Evolutionary conservation across 2,329 filamentous ascomycete species (phyloP), one percentile per base, ranked within the genome.

Genomic region (Arthrobotrys iridis): DNA sequence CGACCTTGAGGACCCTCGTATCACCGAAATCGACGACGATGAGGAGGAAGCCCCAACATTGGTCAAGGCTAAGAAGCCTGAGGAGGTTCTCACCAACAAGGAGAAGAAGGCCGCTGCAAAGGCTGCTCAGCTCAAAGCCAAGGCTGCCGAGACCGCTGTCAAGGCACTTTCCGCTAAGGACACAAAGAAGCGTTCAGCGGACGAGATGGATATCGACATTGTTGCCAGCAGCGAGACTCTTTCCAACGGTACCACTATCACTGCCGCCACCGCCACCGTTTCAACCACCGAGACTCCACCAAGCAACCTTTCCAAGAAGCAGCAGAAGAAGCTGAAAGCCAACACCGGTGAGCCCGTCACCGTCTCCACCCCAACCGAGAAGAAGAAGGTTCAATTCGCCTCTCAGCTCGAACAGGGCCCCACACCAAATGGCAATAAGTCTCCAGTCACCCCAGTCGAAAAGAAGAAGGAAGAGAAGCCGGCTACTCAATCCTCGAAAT

Each of bases 321-420:
- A 98, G 83, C 88, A 91, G 80, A 98, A 99, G 90, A 97, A 97
- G 87, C 87, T 94, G 78, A 96, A 96, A 89, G 97, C 97, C 87
- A 98, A 98, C 87, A 92, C 96, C 82, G 95, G 94, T 79, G 91
- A 97, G 82, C 90, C 95, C 73, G 88, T 91, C 74, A 84, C 86
- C 59, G 84, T 85, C 46, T 87, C 90, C 79, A 82, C 84, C 48
- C 89, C 89, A 82, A 85, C 88, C 75, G 85, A 86, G 66, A 88
- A 88, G 78, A 97, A 97, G 89, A 98, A 97, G 87, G 95, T 99
- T 76, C 93, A 97, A 83, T 99, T 99, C 83, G 94, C 95, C 82
- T 97, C 98, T 88, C 93, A 98, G 84, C 92, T 99, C 77, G 95
- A 98, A 86, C 93, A 96, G 84, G 95, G 95, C 74, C 95, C 95